Evolutionary conservation across 2,329 filamentous ascomycete genomes (phyloP), one percentile per base, ranked within the genome.

Genomic region (Aspergillus vadensis): DNA sequence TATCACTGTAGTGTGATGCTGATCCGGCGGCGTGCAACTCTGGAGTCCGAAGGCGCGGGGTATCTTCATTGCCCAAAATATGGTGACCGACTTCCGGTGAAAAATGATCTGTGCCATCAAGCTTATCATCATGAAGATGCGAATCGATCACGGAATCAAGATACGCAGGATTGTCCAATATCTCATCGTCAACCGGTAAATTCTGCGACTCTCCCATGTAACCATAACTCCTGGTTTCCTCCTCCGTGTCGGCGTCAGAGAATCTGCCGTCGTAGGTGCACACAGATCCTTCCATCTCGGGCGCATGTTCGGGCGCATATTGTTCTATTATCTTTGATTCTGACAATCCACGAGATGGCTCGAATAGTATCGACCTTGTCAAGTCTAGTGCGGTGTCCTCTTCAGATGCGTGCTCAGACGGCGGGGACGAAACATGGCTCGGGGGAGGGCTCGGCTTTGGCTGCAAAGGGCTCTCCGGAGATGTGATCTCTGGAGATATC

Each of bases 181-280:
- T 60, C 15, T 63, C 66, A 55, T 76, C 74, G 55, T 74, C 69
- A 17, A 68, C 63, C 10, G 63, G 65, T 43, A 76, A 63, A n/a
- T 64, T 52, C 7, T 64, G 69, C 36, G 71, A 70, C 32, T 71
- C 67, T 25, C 70, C 69, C 15, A 68, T 59, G 47, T 67, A 69
- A 15, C 64, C 61, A 57, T 70, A 70, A 49, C 60, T 64, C 41
- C 64, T 63, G 47, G 67, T 61, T 38, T 72, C 76, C 32, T 63
- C 67, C n/a, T 79, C 77, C 5, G 76, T 75, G 38, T 73, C 75
- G 17, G 77, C 76, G 61, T 79, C 77, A 14, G 77, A 79, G 48
- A 79, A 79, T 44, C 75, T 74, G 10, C 77, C 77, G 60, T 77
- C 74, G 36, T 72, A 67, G 27, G 75, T 76, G 60, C 72, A 72